Conservation (phyloP, 2,329 filamentous ascomycete species). For the Alternaria arbusti region DNA sequence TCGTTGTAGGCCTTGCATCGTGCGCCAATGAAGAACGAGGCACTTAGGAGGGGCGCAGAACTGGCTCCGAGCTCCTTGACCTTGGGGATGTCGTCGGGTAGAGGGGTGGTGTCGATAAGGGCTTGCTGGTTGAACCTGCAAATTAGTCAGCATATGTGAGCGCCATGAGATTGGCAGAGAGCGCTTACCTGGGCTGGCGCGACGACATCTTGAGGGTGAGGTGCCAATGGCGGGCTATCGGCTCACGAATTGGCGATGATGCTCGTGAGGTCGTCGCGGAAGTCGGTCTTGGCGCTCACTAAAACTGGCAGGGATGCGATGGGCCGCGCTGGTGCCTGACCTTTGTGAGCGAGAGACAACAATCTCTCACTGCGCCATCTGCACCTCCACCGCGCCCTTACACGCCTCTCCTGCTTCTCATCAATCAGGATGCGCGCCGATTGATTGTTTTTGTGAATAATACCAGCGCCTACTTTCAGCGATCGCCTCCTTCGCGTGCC, state of each 20-base stretch:
- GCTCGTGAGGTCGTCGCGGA: constrained; percentile 26
- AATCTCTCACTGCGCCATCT: constrained; percentile 6
- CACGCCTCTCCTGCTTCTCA: constrained; percentile 5
- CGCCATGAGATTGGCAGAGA: constrained; percentile 8
- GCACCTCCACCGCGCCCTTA: constrained; percentile 14
- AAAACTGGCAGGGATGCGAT: constrained; percentile 17
- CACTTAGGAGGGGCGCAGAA: constrained; percentile 89
- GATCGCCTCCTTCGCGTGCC: constrained; percentile 15
- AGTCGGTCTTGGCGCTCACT: constrained; percentile 24
- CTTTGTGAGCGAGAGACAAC: constrained; percentile 25
- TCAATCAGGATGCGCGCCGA: constrained; percentile 13
- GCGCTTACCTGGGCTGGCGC: constrained; percentile 64
- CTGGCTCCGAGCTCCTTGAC: constrained; percentile 93
- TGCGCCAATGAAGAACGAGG: constrained; percentile 95
- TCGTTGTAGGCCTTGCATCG: constrained; percentile 96
- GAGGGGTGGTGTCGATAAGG: constrained; percentile 94
- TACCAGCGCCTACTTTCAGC: background rate
- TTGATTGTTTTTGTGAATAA: constrained; percentile 10
- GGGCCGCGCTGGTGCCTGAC: constrained; percentile 19
- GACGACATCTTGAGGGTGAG: constrained; percentile 62
- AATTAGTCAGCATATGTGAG: constrained; percentile 27
- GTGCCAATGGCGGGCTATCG: constrained; percentile 47
- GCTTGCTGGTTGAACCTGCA: constrained; percentile 89
- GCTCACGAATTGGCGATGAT: constrained; percentile 33
- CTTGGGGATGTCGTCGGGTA: constrained; percentile 88